Conservation (phyloP, 805 yeast genomes). For the Clavispora asparagi region DNA sequence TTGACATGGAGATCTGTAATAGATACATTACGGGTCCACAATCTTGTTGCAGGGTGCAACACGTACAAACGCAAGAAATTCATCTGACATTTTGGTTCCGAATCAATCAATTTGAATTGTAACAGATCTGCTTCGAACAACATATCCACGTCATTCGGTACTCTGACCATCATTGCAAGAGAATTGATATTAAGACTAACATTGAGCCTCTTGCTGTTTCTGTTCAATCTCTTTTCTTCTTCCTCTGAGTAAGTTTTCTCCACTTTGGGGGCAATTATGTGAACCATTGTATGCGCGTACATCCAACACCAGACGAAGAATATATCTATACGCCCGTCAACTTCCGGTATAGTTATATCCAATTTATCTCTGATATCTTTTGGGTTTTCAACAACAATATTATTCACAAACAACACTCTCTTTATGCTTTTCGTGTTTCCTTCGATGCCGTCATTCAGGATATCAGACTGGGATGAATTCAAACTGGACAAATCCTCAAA, state of each 20-base stretch:
- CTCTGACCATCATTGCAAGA: constrained; percentile 33
- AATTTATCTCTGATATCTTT: constrained; percentile 24
- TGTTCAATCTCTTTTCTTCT: constrained; percentile 19
- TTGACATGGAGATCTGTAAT: constrained; percentile 24
- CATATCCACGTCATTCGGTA: constrained; percentile 44
- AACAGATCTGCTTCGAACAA: constrained; percentile 41
- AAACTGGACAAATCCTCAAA: constrained; percentile 32
- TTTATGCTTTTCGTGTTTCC: constrained; percentile 24
- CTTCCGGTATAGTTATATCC: constrained; percentile 26
- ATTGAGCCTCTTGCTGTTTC: constrained; percentile 16
- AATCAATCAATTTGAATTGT: constrained; percentile 19
- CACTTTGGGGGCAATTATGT: constrained; percentile 30
- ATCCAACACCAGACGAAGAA: constrained; percentile 39
- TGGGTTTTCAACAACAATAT: constrained; percentile 22
- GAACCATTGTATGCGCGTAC: constrained; percentile 32
- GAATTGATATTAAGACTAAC: constrained; percentile 29
- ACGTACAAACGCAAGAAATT: constrained; percentile 42
- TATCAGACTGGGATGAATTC: constrained; percentile 15
- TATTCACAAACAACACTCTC: constrained; percentile 25
- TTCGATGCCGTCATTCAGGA: constrained; percentile 13
- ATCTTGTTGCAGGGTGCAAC: constrained; percentile 42
- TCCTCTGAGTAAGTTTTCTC: constrained; percentile 22
- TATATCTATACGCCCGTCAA: constrained; percentile 35
- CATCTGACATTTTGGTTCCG: constrained; percentile 25
- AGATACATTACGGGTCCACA: constrained; percentile 36